Conservation (phyloP, 2,329 filamentous ascomycete genomes). For the Domatiomyces globalis region DNA sequence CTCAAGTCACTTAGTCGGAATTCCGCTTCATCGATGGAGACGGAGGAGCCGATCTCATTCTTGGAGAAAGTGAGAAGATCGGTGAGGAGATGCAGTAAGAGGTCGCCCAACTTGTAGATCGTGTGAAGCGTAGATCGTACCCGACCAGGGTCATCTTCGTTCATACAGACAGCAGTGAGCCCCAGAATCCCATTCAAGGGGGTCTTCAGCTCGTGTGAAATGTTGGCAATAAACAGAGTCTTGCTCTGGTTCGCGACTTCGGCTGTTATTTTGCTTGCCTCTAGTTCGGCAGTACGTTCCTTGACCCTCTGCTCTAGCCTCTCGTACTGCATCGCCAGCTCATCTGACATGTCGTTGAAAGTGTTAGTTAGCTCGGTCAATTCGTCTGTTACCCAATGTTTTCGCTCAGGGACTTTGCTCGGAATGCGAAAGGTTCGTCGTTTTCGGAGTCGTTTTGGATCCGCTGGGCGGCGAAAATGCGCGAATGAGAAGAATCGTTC, state of each 20-base stretch:
- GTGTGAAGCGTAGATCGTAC: slow-evolving; percentile 75
- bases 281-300: slow-evolving; percentile 68
- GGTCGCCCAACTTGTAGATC: slow-evolving; percentile 75
- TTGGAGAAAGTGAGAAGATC: slow-evolving; percentile 88
- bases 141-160: slow-evolving; percentile 63
- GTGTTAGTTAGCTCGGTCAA: slow-evolving; percentile 67
- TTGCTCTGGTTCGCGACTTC: slow-evolving; percentile 96
- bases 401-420: slow-evolving; percentile 60
- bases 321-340: slow-evolving; percentile 73
- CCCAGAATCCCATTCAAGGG: slow-evolving; percentile 91
- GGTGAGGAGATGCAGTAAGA: slow-evolving; percentile 72
- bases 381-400: slow-evolving; percentile 68
- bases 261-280: slow-evolving; percentile 79
- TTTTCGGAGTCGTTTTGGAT: slow-evolving; percentile 11
- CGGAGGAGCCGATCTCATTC: slow-evolving; percentile 78
- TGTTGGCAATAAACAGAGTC: slow-evolving; percentile 93
- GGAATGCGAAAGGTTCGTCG: slow-evolving; percentile 59
- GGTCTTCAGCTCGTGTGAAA: slow-evolving; percentile 75
- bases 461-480: background rate
- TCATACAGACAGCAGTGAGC: slow-evolving; percentile 87
- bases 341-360: slow-evolving; percentile 90
- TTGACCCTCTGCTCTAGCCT: slow-evolving; percentile 72
- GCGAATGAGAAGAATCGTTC: slow-evolving; percentile 14
- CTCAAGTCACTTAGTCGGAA: slow-evolving; percentile 74
- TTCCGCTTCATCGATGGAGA: slow-evolving; percentile 69